Percentiles rank a stretch among this genome's conserved stretches.
Conservation (phyloP, 139 green algal species). For the Chlamydomonas incerta region DNA sequence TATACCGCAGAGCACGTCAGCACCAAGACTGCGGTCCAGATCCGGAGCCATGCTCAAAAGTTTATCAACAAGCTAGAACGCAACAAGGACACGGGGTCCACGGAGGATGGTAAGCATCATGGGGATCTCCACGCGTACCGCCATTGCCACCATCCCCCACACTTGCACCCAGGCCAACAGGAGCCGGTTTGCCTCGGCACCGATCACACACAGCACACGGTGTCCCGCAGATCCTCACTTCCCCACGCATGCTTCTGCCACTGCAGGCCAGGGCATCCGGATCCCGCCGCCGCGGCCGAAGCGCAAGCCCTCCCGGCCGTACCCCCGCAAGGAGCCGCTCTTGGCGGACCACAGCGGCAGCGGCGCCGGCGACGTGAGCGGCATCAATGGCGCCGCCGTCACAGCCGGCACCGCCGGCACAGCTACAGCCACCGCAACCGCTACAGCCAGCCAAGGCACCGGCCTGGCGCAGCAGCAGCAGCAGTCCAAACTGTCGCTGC, state of each 20-base stretch:
- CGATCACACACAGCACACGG: too few species aligned
- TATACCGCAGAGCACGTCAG: constrained; percentile 92
- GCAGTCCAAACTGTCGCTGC: constrained; percentile 10
- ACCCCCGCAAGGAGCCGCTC: constrained; percentile 73
- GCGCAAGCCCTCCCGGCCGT: constrained; percentile 82
- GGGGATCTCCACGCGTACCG: too few species aligned
- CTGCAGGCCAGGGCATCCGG: constrained; percentile 60
- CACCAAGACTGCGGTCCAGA: constrained; percentile 96
- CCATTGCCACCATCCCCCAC: too few species aligned
- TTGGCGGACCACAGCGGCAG: constrained; percentile 18
- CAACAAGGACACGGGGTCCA: constrained; percentile 53
- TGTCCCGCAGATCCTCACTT: too few species aligned
- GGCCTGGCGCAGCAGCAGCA: constrained; percentile 6
- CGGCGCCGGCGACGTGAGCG: constrained; percentile 20
- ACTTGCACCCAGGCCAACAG: too few species aligned
- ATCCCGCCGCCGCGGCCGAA: constrained; percentile 93
- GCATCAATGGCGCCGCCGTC: constrained; percentile 19
- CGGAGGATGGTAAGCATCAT: constrained; percentile 27
- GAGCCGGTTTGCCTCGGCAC: too few species aligned
- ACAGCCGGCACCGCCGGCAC: too few species aligned
- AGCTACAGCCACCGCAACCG: background rate
- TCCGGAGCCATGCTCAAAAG: constrained; percentile 96
- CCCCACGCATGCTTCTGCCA: background rate
- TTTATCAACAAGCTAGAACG: constrained; percentile 88
- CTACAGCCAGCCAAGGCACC: constrained; percentile 9